Evolutionary conservation across 805 yeast genomes (phyloP), one percentile per base, ranked within the genome.

Genomic region (Candida tibetensis): DNA sequence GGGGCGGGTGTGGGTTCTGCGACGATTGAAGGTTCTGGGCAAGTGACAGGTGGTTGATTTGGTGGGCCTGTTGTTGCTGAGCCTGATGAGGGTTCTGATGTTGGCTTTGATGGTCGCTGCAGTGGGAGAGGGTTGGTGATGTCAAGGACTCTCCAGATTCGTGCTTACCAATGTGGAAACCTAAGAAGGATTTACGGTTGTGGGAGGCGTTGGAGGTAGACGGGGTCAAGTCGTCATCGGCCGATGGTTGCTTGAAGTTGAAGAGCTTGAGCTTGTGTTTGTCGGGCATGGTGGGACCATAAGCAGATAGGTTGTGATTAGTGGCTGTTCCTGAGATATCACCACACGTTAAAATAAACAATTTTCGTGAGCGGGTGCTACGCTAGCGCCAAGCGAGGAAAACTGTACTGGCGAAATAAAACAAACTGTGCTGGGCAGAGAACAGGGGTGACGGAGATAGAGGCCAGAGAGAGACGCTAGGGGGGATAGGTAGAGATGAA

Each of bases 181-280:
- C 72, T 19, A 68, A 49, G 37, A 68, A 66, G 16, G 54, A 35
- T 40, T 60, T 60, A 34, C 64, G 46, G 6, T 34, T 30, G 36
- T 43, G 50, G 10, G 62, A 48, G 36, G 53, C 63, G 45, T 63
- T 61, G 16, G 68, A 58, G 13, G 60, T 53, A 3, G 68, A 58
- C 6, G 61, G 62, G 5, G 59, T 47, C 36, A 59, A 47, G 28
- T 46, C 42, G 23, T 51, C 60, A 23, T 40, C 48, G 3, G 45
- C 31, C 25, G 51, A 39, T 21, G 53, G 46, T 34, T 51, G 60
- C 46, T 67, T 66, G 49, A 64, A 60, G 41, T 57, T 52, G 40
- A 69, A 64, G 28, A 69, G 52, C 56, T 67, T 66, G 49, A 66
- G 55, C 44, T 65, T 67, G 52, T 66, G 72, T 53, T 61, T 62